Conservation (phyloP, 257 asterid species). For the Lithospermum erythrorhizon region DNA sequence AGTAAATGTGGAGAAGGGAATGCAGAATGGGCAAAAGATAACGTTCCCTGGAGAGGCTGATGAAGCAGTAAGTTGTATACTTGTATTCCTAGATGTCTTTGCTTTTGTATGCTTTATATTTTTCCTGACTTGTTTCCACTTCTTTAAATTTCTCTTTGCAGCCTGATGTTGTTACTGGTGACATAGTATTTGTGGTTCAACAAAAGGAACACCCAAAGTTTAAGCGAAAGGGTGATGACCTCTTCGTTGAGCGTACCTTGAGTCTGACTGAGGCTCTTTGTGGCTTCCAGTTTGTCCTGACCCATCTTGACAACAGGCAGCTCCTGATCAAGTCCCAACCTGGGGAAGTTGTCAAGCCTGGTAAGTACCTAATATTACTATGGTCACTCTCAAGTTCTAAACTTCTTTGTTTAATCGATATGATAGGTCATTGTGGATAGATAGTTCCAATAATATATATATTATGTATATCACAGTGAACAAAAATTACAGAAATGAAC, state of each 20-base stretch:
- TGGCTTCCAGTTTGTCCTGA: conserved; percentile 19
- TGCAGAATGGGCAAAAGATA: conserved; percentile 21
- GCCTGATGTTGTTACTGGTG: conserved; percentile 19
- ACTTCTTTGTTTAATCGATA: not conserved
- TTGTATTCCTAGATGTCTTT: not conserved
- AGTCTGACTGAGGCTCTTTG: conserved; percentile 20
- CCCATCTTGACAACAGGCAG: conserved; percentile 19
- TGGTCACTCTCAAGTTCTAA: not conserved
- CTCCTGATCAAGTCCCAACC: conserved; percentile 20
- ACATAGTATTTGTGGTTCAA: conserved; percentile 16
- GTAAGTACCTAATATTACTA: conserved; percentile 4
- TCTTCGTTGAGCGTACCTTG: conserved; percentile 19
- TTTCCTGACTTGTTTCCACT: not conserved
- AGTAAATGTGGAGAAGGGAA: conserved; percentile 19
- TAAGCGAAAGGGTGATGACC: conserved; percentile 22
- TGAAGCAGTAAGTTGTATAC: conserved; percentile 10
- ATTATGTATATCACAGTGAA: not conserved
- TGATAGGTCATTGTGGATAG: not conserved
- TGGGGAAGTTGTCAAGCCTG: conserved; percentile 20
- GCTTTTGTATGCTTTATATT: not conserved
- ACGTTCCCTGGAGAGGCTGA: conserved; percentile 20
- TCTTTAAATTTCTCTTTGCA: conserved; percentile 5
- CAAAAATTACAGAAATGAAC: not conserved
- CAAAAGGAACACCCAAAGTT: conserved; percentile 21
- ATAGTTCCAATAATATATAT: not conserved